Evolutionary conservation across 352 stramenopile species (phyloP).

Genomic region (Globisporangium paroecandrum): DNA sequence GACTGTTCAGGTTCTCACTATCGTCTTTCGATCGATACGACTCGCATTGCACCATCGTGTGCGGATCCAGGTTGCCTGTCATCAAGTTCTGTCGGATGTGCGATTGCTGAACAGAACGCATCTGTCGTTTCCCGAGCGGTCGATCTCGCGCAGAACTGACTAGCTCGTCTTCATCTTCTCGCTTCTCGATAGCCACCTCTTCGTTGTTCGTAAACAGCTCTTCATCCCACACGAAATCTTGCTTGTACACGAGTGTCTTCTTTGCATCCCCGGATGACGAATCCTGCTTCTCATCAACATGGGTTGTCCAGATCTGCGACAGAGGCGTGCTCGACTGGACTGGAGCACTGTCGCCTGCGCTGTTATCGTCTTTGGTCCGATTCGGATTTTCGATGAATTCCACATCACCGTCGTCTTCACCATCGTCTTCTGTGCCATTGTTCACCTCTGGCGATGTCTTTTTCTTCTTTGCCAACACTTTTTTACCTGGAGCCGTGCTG

Average conservation of each 20-base stretch:
- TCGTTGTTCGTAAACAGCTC: constrained; percentile 48
- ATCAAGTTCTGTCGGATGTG: constrained; percentile 80
- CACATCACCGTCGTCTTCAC: constrained; percentile 19
- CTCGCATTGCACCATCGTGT: constrained; percentile 86
- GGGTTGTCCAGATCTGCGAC: constrained; percentile 54
- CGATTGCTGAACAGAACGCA: constrained; percentile 69
- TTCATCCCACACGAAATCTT: constrained; percentile 74
- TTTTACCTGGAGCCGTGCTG: background rate
- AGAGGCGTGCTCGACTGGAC: constrained; percentile 28
- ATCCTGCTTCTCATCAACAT: constrained; percentile 14
- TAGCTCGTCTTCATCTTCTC: constrained; percentile 11
- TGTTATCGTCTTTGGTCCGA: background rate
- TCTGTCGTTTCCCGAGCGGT: constrained; percentile 46
- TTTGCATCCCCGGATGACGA: constrained; percentile 10
- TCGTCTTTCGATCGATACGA: constrained; percentile 40
- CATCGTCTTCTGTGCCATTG: constrained; percentile 13
- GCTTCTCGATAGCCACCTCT: background rate
- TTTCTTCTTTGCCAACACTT: constrained; percentile 11
- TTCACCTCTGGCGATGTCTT: background rate
- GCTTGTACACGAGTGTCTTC: constrained; percentile 42
- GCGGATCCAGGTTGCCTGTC: constrained; percentile 67
- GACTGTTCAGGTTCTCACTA: constrained; percentile 36
- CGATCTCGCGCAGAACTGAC: constrained; percentile 18
- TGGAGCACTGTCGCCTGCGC: background rate
- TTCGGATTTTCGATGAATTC: constrained; percentile 15